A percentile compares a stretch with the other conserved stretches of the same genome.
Conservation (phyloP, 768 basidiomycete genomes). For the Xerocomus spinulosus region DNA sequence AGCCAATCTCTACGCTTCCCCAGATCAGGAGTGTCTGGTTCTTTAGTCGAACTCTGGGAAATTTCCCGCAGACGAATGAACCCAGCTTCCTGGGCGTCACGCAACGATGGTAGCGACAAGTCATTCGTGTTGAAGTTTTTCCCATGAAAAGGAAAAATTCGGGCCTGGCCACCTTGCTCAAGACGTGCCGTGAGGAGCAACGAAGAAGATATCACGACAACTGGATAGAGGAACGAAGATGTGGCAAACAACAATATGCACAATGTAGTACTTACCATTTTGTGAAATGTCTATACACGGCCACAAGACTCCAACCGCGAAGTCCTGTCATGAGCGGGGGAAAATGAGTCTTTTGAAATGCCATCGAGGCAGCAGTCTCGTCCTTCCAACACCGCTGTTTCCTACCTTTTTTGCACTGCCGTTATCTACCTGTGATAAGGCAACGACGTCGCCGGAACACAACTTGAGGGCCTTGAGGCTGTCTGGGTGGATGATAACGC, state of each 20-base stretch:
- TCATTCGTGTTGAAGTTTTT: slow-evolving; percentile 33
- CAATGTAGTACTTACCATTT: slow-evolving; percentile 45
- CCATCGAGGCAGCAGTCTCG: slow-evolving; percentile 2
- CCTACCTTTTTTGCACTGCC: slow-evolving; percentile 33
- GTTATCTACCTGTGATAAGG: slow-evolving; percentile 42
- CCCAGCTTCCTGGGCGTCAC: slow-evolving; percentile 46
- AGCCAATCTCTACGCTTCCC: slow-evolving; percentile 63
- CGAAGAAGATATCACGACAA: slow-evolving; percentile 50
- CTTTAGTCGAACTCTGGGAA: slow-evolving; percentile 15
- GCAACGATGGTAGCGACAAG: slow-evolving; percentile 48
- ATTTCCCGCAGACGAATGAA: slow-evolving; percentile 52
- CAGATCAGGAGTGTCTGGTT: slow-evolving; percentile 13
- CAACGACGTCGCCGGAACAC: slow-evolving; percentile 66
- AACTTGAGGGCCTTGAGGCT: slow-evolving; percentile 55
- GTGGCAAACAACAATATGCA: slow-evolving; percentile 1
- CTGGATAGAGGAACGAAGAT: slow-evolving; percentile 33
- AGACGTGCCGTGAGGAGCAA: slow-evolving; percentile 60
- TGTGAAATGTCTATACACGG: slow-evolving; percentile 60
- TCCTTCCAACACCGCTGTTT: slow-evolving; percentile 10
- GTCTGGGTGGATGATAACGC: slow-evolving; percentile 61
- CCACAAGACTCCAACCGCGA: slow-evolving; percentile 71
- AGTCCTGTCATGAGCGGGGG: slow-evolving; percentile 38
- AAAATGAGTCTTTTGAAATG: slow-evolving; percentile 15
- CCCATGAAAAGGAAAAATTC: slow-evolving; percentile 46
- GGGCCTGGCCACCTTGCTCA: slow-evolving; percentile 43